Evolutionary conservation across 345 rosid species (phyloP), one percentile per base, ranked within the genome.

Genomic region (Brassica rapa): DNA sequence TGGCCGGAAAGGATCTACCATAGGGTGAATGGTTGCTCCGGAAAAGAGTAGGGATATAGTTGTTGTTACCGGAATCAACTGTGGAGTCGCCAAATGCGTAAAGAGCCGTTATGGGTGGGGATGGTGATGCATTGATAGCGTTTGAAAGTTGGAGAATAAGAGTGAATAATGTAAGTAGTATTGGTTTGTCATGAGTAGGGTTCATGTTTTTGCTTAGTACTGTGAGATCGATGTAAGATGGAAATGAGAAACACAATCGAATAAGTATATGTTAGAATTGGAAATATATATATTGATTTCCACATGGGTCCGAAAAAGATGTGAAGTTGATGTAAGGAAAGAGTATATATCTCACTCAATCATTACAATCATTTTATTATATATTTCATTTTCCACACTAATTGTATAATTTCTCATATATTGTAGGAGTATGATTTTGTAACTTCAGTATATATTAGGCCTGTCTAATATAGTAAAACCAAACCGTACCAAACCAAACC

Each of bases 81-180:
- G 85, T 82, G n/a, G 87, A 84, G 70, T 84, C 87, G 2, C 87
- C 85, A 33, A 82, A 79, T 23, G 66, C 82, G 24, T 71, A 84
- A 35, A 84, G 8, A 14, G 84, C 74, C 4, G 82, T 71, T 25
- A 81, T 12, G 1, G 75, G 72, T 73, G 82, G 83, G 5, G 79
- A 67, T 43, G 69, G 39, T 66, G 57, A 57, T 35, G 83, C 77
- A 75, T 76, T 76, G 39, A 9, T 75, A 37, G 49, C 56, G 39
- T 46, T 46, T 76, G 14, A 29, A 25, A 66, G 46, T 16, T 70
- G 80, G 25, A 71, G 60, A 55, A 71, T 35, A 70, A 81, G 27
- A 65, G 68, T 46, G 27, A 74, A 4, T 64, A 56, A 32, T 75
- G 73, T 24, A 41, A 75, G 60, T 62, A 74, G 5, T 55, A 27